A percentile compares a stretch with the other conserved stretches of the same genome.
These are phyloP conservation scores for Crataegus laevigata DNA, from an alignment of 306 rosid genomes.

Conservation along the genomic window DNA sequence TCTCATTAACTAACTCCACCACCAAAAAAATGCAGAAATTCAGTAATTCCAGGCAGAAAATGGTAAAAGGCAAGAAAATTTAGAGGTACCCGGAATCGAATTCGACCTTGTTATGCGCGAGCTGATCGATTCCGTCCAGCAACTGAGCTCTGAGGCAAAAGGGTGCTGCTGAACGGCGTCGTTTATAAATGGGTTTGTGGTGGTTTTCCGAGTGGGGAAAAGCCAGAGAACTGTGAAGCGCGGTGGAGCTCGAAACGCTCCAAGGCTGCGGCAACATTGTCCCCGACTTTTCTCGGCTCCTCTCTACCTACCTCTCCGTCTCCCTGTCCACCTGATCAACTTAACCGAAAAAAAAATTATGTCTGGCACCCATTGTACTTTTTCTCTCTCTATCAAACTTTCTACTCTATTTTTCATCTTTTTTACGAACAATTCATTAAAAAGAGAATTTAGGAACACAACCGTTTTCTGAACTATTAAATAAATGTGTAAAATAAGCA, in stretches of 20 bases:
- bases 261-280: conserved; percentile 34
- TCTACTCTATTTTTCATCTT: too few relatives aligned
- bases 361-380: too few relatives aligned
- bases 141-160: conserved; percentile 35
- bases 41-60: not conserved
- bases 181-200: conserved; percentile 6
- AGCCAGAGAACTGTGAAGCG: conserved; percentile 5
- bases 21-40: not conserved
- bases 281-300: not conserved
- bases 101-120: conserved; percentile 70
- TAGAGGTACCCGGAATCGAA: conserved; percentile 6
- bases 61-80: not conserved
- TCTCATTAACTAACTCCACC: not conserved
- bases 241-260: conserved; percentile 20
- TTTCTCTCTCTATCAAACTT: too few relatives aligned
- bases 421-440: too few relatives aligned
- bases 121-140: conserved; percentile 37
- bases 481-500: too few relatives aligned
- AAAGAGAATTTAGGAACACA: rapidly evolving
- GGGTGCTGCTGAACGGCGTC: conserved; percentile 7
- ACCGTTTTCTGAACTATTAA: too few relatives aligned
- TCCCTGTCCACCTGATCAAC: not conserved
- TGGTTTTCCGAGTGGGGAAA: conserved; percentile 3
- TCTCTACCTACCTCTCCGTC: not conserved
- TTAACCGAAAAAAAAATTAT: not conserved